Evolutionary conservation across 108 stramenopile species (phyloP).

Genomic region (Pseudonitzschia pungens): DNA sequence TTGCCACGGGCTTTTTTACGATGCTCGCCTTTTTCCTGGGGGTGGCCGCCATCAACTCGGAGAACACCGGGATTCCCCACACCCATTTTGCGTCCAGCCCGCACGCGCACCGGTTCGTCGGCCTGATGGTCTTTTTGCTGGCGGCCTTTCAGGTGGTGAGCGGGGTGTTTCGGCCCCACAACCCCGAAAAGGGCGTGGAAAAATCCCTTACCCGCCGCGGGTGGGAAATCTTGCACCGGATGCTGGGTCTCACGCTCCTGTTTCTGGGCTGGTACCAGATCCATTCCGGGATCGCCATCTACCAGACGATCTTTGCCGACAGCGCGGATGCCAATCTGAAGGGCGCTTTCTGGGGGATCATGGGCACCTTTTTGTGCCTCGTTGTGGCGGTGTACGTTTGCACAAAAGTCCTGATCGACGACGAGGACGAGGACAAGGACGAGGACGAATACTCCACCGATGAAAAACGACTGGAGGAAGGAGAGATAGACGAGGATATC

Average conservation of each 20-base stretch:
- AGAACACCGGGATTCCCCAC: constrained; percentile 11
- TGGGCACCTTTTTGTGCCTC: constrained; percentile 11
- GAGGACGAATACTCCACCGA: not conserved
- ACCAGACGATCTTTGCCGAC: constrained; percentile 26
- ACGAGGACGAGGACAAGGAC: not conserved
- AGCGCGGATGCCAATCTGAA: constrained; percentile 19
- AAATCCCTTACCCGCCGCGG: constrained; percentile 18
- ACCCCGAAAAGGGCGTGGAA: constrained; percentile 8
- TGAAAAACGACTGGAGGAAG: too few relatives aligned
- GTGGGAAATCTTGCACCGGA: constrained; percentile 38
- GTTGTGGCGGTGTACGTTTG: constrained; percentile 17
- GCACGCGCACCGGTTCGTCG: constrained; percentile 39
- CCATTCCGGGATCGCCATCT: constrained; percentile 32
- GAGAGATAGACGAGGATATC: too few relatives aligned
- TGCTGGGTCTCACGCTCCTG: constrained; percentile 31
- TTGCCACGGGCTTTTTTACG: constrained; percentile 34
- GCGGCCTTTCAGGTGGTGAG: constrained; percentile 37
- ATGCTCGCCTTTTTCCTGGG: constrained; percentile 39
- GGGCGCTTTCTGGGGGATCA: constrained; percentile 17
- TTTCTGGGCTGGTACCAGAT: constrained; percentile 40
- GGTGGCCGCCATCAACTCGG: constrained; percentile 41
- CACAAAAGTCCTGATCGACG: not conserved
- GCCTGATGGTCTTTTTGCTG: constrained; percentile 49
- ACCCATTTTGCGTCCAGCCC: constrained; percentile 32
- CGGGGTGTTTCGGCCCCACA: constrained; percentile 46